phyloP scores from a whole-genome alignment of 106 monocot species.

The Agapanthus africanus region DNA sequence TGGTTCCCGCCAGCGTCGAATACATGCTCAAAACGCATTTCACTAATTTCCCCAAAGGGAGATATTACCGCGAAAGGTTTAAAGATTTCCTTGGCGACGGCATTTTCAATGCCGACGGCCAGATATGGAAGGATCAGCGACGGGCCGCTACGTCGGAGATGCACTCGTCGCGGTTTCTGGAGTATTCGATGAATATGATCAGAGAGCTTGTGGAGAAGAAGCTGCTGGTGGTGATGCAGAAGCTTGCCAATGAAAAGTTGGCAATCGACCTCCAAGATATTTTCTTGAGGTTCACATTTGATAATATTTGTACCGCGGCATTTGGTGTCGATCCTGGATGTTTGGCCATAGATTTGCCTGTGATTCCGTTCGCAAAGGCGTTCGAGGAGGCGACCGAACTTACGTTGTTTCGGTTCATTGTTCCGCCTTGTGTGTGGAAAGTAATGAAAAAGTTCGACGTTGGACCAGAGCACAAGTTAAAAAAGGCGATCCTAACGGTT shows the following conservation, averaged over 20 bases:
- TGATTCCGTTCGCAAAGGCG: conserved; percentile 57
- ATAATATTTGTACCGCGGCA: conserved; percentile 75
- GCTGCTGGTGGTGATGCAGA: conserved; percentile 37
- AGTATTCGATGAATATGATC: conserved; percentile 37
- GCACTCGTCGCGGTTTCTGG: conserved; percentile 54
- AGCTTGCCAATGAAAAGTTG: not conserved
- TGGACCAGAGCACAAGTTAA: conserved; percentile 59
- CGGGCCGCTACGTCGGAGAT: conserved; percentile 66
- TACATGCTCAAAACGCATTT: conserved; percentile 75
- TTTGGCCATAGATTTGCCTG: conserved; percentile 47
- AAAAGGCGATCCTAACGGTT: conserved; percentile 31
- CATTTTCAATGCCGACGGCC: conserved; percentile 89
- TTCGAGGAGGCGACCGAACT: conserved; percentile 81
- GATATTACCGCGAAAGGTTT: conserved; percentile 76
- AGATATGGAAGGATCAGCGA: conserved; percentile 67
- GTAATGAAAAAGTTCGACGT: conserved; percentile 36
- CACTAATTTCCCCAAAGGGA: conserved; percentile 84
- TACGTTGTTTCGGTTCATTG: conserved; percentile 58
- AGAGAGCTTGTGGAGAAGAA: conserved; percentile 40
- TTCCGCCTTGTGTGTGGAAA: conserved; percentile 88
- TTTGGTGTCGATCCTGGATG: conserved; percentile 83
- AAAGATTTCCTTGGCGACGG: conserved; percentile 78
- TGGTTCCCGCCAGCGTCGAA: conserved; percentile 63
- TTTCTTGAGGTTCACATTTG: conserved; percentile 82
- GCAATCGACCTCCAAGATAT: conserved; percentile 63